Evolutionary conservation across 2,329 filamentous ascomycete species (phyloP).

Genomic region (Fusarium abutilonis): DNA sequence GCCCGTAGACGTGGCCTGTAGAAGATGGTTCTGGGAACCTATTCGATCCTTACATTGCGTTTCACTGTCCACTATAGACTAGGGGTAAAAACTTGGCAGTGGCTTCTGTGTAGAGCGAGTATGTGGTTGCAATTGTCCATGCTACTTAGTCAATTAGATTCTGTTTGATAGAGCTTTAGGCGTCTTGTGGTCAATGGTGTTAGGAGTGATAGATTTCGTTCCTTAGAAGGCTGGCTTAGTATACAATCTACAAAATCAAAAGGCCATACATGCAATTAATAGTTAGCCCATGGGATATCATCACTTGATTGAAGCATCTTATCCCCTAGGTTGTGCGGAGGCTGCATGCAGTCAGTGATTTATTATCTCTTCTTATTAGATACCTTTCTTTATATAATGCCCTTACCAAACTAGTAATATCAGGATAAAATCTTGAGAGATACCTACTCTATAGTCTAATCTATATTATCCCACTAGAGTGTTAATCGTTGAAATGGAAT

Average conservation of each 20-base stretch:
- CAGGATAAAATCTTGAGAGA: too few species aligned
- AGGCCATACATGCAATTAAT: background rate
- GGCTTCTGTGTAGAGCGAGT: constrained; percentile 25
- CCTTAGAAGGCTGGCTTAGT: background rate
- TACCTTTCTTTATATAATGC: too few species aligned
- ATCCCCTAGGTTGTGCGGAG: too few species aligned
- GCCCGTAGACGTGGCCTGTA: constrained; percentile 51
- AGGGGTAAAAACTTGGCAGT: constrained; percentile 16
- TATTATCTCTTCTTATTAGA: too few species aligned
- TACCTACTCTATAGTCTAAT: too few species aligned
- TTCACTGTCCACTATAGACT: constrained; percentile 32
- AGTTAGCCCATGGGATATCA: too few species aligned
- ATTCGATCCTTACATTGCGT: constrained; percentile 13
- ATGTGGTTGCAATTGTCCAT: constrained; percentile 14
- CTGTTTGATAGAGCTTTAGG: constrained; percentile 13
- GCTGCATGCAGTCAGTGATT: too few species aligned
- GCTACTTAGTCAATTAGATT: constrained; percentile 24
- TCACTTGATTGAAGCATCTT: too few species aligned
- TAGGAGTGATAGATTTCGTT: background rate
- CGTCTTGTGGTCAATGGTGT: constrained; percentile 2
- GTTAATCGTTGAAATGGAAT: too few species aligned
- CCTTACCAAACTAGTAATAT: too few species aligned
- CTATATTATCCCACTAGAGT: too few species aligned
- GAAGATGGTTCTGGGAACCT: background rate
- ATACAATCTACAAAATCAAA: background rate